Conservation (phyloP, 805 yeast genomes). For the Yarrowia hollandica region DNA sequence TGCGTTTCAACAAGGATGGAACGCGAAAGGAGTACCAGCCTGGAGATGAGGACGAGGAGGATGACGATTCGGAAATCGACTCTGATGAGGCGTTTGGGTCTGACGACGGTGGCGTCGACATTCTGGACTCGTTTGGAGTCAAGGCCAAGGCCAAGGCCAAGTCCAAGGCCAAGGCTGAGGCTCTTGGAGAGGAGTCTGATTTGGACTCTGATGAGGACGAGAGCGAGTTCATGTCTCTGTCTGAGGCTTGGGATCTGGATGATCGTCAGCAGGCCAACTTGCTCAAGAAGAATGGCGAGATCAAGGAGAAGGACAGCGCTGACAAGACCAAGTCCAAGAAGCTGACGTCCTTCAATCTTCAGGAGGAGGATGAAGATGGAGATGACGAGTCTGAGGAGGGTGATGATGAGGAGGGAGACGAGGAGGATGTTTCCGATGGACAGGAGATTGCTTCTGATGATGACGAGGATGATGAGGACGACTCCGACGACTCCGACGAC, state of each 20-base stretch:
- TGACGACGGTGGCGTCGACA: constrained; percentile 60
- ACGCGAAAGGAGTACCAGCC: constrained; percentile 8
- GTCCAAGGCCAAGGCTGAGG: constrained; percentile 55
- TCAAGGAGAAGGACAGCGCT: not conserved
- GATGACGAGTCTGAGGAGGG: constrained; percentile 34
- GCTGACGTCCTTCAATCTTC: not conserved
- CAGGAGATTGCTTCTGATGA: not conserved
- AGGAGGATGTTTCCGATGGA: not conserved
- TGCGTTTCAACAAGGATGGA: constrained; percentile 27
- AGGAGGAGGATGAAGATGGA: constrained; percentile 34
- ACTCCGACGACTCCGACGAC: constrained; percentile 23
- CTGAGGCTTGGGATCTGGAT: constrained; percentile 89
- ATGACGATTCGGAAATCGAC: constrained; percentile 53
- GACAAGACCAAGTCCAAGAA: not conserved
- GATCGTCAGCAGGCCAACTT: constrained; percentile 43
- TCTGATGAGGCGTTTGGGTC: constrained; percentile 90
- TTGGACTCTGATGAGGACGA: constrained; percentile 44
- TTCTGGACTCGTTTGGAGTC: constrained; percentile 36
- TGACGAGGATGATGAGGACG: constrained; percentile 31
- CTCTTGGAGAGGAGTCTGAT: constrained; percentile 63
- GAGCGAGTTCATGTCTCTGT: constrained; percentile 66
- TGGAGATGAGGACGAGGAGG: constrained; percentile 4
- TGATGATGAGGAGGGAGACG: not conserved
- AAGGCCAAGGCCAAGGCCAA: constrained; percentile 47
- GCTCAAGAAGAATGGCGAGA: constrained; percentile 32